Percentiles rank a stretch among this genome's conserved stretches.
Evolutionary conservation across 208 protist species (phyloP).

Genomic region (Leishmania turanica): DNA sequence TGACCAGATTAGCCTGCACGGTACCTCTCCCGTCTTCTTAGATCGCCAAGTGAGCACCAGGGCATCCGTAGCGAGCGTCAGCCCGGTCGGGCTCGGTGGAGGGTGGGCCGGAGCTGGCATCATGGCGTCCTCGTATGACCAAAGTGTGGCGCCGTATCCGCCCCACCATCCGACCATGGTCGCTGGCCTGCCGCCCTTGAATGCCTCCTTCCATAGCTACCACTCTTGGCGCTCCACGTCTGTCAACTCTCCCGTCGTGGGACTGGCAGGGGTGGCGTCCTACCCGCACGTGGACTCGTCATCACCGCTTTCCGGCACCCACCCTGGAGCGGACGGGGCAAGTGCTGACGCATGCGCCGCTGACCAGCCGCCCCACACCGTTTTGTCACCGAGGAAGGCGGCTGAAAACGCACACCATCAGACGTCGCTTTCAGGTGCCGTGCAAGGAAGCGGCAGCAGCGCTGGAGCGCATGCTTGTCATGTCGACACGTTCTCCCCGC

Average conservation of each 20-base stretch:
- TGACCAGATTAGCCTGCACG: slow-evolving; percentile 21
- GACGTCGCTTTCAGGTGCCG: background rate
- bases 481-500: background rate
- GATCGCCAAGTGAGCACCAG: slow-evolving; percentile 17
- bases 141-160: background rate
- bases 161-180: background rate
- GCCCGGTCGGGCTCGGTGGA: background rate
- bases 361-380: background rate
- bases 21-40: slow-evolving; percentile 9
- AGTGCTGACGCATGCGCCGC: too few relatives aligned
- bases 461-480: background rate
- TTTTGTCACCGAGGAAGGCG: background rate
- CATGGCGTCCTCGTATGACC: too few relatives aligned
- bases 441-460: background rate
- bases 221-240: background rate
- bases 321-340: background rate
- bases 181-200: background rate
- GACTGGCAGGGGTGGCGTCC: background rate
- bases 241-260: background rate
- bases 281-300: background rate
- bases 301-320: background rate
- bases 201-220: background rate
- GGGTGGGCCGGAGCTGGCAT: background rate
- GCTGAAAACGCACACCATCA: background rate
- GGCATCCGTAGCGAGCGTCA: background rate